Percentiles rank a stretch among this genome's conserved stretches.
phyloP scores from a whole-genome alignment of 208 protist genomes.

The Leishmania gerbilli region DNA sequence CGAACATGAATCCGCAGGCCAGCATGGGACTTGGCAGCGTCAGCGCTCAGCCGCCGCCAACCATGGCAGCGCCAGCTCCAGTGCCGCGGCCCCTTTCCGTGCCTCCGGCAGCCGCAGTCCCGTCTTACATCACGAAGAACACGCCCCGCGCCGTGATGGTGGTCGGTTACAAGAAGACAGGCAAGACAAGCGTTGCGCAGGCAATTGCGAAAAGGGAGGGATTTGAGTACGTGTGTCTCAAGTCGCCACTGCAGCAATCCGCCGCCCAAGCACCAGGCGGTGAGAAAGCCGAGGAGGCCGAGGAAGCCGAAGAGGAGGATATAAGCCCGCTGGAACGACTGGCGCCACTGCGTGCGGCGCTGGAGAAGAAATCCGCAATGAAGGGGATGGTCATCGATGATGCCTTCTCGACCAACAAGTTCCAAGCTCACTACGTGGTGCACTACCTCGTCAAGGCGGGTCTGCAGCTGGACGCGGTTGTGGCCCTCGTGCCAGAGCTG shows the following conservation, averaged over 20 bases:
- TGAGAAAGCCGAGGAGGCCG: constrained; percentile 22
- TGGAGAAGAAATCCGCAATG: constrained; percentile 44
- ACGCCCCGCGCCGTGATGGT: constrained; percentile 74
- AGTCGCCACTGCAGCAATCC: constrained; percentile 2
- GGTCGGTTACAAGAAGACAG: constrained; percentile 64
- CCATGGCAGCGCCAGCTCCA: constrained; percentile 3
- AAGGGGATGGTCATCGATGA: constrained; percentile 86
- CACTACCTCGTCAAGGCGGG: constrained; percentile 54
- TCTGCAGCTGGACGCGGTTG: constrained; percentile 63
- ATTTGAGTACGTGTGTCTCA: constrained; percentile 73
- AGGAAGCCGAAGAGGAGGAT: constrained; percentile 21
- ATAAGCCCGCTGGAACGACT: constrained; percentile 32
- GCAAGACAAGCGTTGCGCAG: constrained; percentile 76
- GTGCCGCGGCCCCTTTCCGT: constrained; percentile 8
- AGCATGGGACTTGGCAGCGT: constrained; percentile 13
- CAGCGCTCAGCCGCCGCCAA: constrained; percentile 14
- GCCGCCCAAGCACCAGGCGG: not conserved
- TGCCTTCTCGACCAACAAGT: constrained; percentile 65
- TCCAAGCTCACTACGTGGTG: constrained; percentile 75
- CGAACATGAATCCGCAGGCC: constrained; percentile 9
- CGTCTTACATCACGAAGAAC: constrained; percentile 38
- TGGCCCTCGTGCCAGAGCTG: constrained; percentile 60
- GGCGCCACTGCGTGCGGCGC: constrained; percentile 37
- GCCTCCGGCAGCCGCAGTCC: not conserved
- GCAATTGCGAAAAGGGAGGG: constrained; percentile 50